phyloP scores from a whole-genome alignment of 2,329 filamentous ascomycete species.

The Aspergillus caelatus region DNA sequence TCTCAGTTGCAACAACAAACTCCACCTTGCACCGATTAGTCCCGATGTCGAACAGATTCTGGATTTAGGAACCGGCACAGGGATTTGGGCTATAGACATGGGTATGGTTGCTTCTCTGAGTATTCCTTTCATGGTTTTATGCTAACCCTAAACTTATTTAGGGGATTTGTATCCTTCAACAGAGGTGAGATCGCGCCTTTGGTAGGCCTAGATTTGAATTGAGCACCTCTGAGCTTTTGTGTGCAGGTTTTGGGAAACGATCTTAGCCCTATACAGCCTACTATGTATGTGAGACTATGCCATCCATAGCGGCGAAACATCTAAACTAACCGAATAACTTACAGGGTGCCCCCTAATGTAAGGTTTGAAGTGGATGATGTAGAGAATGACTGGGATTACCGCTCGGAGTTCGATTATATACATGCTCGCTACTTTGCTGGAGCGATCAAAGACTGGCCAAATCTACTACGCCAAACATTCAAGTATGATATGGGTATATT shows the following conservation, averaged over 20 bases:
- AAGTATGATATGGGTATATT: background rate
- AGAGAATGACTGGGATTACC: constrained; percentile 8
- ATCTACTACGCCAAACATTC: constrained; percentile 7
- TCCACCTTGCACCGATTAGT: background rate
- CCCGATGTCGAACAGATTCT: background rate
- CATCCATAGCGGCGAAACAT: background rate
- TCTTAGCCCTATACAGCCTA: background rate
- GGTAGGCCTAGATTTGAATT: background rate
- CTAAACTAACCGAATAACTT: background rate
- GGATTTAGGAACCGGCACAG: background rate
- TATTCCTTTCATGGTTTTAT: background rate
- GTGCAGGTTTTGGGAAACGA: background rate
- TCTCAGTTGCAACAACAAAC: background rate
- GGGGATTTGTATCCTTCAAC: background rate
- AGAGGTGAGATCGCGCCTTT: background rate
- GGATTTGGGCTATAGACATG: background rate
- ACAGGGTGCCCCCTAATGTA: constrained; percentile 5
- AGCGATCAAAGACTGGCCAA: constrained; percentile 13
- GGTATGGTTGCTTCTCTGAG: background rate
- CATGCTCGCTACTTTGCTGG: constrained; percentile 13
- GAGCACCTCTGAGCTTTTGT: background rate
- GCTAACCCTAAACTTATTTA: background rate
- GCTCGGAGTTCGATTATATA: constrained; percentile 11
- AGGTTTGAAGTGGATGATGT: constrained; percentile 14
- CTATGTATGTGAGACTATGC: background rate